Percentiles rank a stretch among this genome's conserved stretches.
Evolutionary conservation across 1,284 basidiomycete species (phyloP).

Genomic region (Apiotrichum gamsii): DNA sequence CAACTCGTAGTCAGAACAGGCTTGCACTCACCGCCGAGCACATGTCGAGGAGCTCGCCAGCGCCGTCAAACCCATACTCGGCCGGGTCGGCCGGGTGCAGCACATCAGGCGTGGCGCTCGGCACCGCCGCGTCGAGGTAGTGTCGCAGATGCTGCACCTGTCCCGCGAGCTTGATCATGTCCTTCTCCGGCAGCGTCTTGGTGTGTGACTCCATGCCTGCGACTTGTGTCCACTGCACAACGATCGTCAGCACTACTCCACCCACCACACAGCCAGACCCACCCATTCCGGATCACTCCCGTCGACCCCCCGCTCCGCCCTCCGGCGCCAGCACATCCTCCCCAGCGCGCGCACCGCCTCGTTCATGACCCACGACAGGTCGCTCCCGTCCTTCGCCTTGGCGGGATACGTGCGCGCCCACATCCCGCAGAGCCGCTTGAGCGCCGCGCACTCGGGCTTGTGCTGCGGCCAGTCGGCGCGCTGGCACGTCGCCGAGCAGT

Average conservation of each 20-base stretch:
- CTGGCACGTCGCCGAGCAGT: constrained; percentile 70
- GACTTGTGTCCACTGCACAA: constrained; percentile 57
- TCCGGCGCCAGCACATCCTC: constrained; percentile 62
- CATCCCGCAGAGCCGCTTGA: constrained; percentile 47
- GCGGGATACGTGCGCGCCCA: constrained; percentile 14
- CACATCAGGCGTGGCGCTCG: constrained; percentile 2
- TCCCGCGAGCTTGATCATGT: constrained; percentile 30
- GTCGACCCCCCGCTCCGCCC: constrained; percentile 50
- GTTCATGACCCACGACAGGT: constrained; percentile 53
- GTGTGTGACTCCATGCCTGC: constrained; percentile 60
- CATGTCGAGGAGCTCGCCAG: constrained; percentile 34
- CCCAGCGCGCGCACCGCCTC: constrained; percentile 68
- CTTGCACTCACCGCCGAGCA: constrained; percentile 33
- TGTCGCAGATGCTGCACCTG: constrained; percentile 39
- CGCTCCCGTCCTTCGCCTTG: constrained; percentile 12
- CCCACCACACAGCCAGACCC: constrained; percentile 28
- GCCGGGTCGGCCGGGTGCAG: constrained; percentile 33
- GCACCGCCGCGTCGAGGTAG: constrained; percentile 28
- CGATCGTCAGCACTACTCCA: not conserved
- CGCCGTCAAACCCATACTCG: constrained; percentile 33
- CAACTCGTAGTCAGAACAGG: not conserved
- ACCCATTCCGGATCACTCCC: constrained; percentile 57
- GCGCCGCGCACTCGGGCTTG: constrained; percentile 66
- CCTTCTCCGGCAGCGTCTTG: constrained; percentile 7
- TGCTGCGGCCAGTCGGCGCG: constrained; percentile 68